Evolutionary conservation across 805 yeast genomes (phyloP), one percentile per base, ranked within the genome.

Genomic region (Yamadazyma scolyti): DNA sequence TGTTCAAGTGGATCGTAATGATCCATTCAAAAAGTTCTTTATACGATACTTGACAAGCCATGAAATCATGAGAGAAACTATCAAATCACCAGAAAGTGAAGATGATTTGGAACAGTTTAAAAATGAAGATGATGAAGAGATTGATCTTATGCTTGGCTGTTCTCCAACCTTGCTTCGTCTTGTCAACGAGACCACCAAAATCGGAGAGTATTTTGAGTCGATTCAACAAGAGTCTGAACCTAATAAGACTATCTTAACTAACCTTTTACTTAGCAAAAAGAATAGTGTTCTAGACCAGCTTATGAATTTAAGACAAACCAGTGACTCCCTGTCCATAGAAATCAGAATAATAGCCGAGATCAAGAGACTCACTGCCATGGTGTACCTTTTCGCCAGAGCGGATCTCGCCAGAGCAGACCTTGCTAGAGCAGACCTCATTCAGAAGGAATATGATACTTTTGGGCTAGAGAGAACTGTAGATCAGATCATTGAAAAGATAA

Each of bases 41-140:
- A 48, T 58, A 5, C 36, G 66, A 11, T 65, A 64, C 36, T 58
- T 66, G 37, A 51, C 61, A 5, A 48, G 61, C 9, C 71, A 66
- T 39, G 72, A 66, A 34, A 61, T 66, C 2, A 58, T 66, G 68
- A 66, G 68, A 3, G 66, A 61, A 28, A 65, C 71, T 0, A 66
- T 64, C 25, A 11, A 42, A 7, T 46, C 44, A 6, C 47, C 47
- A n/a, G 48, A 45, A 20, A 60, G 55, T 20, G 57, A 54, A 29
- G 52, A 54, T 15, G 15, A 9, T 11, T 28, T 33, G 13, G 56
- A 57, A 33, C 46, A 35, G 16, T 39, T 59, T 29, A 60, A 58
- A 33, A 48, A 56, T 36, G 60, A 52, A 32, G 30, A 37, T 20
- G 70, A 63, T 31, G 52, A 50, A 1, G 41, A 43, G 22, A 64